Base-by-base conservation (phyloP, 441 rosid genomes). In the Syzygium syzygioides region DNA sequence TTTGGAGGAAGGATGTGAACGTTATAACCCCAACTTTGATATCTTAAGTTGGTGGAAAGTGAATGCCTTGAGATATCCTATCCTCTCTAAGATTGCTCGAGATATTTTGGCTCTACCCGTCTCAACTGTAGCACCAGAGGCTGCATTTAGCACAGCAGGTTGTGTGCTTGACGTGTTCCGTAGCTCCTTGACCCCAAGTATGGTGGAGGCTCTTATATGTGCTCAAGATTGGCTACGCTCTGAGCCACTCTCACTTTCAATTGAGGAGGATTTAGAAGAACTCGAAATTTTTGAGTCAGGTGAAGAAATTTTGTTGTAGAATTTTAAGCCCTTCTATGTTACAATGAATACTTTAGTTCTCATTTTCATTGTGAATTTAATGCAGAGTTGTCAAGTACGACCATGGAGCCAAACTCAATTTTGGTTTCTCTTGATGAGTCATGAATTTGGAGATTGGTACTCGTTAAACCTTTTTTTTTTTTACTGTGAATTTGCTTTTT, bases 121-220 rank as follows among this genome's bases (percentile, higher is more conserved):
- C 12, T 88, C 87, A 3, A 88, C 50, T 6, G 20, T 88, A 57
- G 79, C 76, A 45, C 84, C 1, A 17, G 20, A 88, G 86, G 52
- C 28, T 20, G 83, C 7, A 18, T 88, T 79, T 83, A 88, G 86
- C 32, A 57, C 45, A 30, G 14, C 14, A 55, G 86, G 60, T 25
- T 8, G 62, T 18, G 45, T 55, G 28, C 86, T 85, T 19, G 62
- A 30, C 18, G 26, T 18, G 26, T 85, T 85, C 32, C 86, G 26
- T 85, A 85, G 86, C 3, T 85, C 86, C 17, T 54, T 85, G 86
- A 54, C 86, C 30, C 62, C 86, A 54, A 85, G 25, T 30, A 54
- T 85, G 86, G 86, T 85, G 86, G 86, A 85, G 62, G 86, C 64
- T 57, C 41, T 85, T 14, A 85, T 85, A 30, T 85, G 64, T 85